These are phyloP conservation scores for Rosa multiflora DNA, from an alignment of 306 rosid genomes.

Conservation along the genomic window DNA sequence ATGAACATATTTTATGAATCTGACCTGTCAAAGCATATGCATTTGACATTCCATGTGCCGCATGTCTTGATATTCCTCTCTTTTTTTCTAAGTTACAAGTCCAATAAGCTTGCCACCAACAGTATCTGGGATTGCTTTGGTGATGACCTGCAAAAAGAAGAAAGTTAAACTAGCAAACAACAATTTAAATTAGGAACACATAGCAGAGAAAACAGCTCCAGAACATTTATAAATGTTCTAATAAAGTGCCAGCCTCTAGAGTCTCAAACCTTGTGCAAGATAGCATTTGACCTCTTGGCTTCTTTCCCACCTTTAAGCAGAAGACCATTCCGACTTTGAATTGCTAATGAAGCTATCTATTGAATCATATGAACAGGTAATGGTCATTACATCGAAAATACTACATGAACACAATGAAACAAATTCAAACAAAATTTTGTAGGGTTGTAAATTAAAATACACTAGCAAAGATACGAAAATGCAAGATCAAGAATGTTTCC, in stretches of 20 bases:
- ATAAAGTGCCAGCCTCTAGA: slow-evolving; percentile 4
- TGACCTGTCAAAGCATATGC: background rate
- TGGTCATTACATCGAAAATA: slow-evolving; percentile 20
- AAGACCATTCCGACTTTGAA: slow-evolving; percentile 89
- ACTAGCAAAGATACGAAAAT: background rate
- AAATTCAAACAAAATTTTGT: slow-evolving; percentile 1
- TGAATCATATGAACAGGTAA: slow-evolving; percentile 14
- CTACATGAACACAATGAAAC: background rate
- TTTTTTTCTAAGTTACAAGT: slow-evolving; percentile 59
- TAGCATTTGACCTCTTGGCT: slow-evolving; percentile 71
- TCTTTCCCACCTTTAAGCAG: slow-evolving; percentile 95
- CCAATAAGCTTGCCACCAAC: slow-evolving; percentile 80
- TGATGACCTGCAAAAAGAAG: slow-evolving; percentile 55
- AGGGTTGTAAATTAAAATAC: background rate
- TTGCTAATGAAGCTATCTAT: slow-evolving; percentile 88
- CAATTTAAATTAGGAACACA: background rate
- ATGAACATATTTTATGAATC: background rate
- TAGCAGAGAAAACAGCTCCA: background rate
- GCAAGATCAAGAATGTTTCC: background rate
- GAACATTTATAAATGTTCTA: background rate
- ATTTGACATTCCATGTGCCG: background rate
- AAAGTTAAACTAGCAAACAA: slow-evolving; percentile 2
- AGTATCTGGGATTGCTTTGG: slow-evolving; percentile 61
- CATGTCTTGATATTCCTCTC: slow-evolving; percentile 12
- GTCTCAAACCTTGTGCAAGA: slow-evolving; percentile 75